Evolutionary conservation across 2,329 filamentous ascomycete species (phyloP).

Genomic region (Cytospora paraplurivora): DNA sequence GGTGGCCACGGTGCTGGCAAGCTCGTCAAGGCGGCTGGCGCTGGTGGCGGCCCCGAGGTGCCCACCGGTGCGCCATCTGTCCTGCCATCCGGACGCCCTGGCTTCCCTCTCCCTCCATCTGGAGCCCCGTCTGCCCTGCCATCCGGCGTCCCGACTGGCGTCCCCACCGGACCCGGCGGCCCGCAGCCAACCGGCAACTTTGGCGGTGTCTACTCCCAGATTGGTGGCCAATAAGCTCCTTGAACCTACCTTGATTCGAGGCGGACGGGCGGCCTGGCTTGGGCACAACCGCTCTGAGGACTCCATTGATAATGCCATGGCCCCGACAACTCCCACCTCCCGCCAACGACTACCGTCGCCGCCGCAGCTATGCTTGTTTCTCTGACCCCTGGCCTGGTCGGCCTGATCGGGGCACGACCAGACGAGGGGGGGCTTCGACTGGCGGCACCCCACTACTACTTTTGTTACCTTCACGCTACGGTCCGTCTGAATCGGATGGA

Average conservation of each 20-base stretch:
- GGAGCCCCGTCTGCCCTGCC: slow-evolving; percentile 6
- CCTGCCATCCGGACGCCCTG: too few relatives aligned
- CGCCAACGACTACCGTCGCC: background rate
- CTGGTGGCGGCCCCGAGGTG: too few relatives aligned
- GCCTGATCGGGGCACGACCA: background rate
- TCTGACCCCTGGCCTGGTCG: background rate
- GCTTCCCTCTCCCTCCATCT: background rate
- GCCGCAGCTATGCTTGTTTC: background rate
- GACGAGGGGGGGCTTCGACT: background rate
- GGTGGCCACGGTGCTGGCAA: background rate
- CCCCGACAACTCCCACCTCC: background rate
- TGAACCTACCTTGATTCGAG: background rate
- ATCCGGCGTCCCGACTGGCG: background rate
- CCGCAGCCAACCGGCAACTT: background rate
- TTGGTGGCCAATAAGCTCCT: too few relatives aligned
- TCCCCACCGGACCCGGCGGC: background rate
- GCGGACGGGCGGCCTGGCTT: background rate
- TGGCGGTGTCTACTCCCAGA: background rate
- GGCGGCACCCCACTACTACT: background rate
- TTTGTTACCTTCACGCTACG: background rate
- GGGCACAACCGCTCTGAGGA: background rate
- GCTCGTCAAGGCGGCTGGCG: background rate
- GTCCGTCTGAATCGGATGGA: background rate
- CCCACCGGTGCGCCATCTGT: too few relatives aligned
- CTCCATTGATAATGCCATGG: background rate